These are phyloP conservation scores for Hydrangea macrophylla DNA, from an alignment of 148 eudicot genomes.

Conservation along the genomic window DNA sequence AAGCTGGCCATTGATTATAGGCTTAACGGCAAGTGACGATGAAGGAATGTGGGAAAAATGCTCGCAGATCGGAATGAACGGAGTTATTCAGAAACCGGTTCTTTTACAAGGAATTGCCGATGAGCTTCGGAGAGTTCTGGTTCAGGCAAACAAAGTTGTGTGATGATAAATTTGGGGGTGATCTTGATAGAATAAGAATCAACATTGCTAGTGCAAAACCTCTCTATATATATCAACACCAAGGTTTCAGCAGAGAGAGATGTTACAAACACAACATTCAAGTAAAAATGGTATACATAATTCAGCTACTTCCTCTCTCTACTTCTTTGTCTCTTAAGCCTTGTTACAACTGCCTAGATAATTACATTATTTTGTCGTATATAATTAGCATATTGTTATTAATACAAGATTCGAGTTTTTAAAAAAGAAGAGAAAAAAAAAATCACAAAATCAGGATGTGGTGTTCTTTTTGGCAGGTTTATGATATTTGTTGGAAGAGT, in stretches of 20 bases:
- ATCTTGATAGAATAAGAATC: neutral
- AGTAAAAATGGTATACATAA: conserved; percentile 24
- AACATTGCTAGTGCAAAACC: neutral
- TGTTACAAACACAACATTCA: conserved; percentile 10
- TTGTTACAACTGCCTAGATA: neutral
- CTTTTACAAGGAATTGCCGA: conserved; percentile 54
- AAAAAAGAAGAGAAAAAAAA: neutral
- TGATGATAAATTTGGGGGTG: neutral
- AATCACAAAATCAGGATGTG: too few species aligned
- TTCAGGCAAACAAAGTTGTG: conserved; percentile 24
- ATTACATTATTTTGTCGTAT: neutral
- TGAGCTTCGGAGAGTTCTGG: conserved; percentile 62
- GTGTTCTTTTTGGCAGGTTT: too few species aligned
- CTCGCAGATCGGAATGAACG: conserved; percentile 55
- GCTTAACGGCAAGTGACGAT: conserved; percentile 45
- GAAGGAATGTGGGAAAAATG: conserved; percentile 42
- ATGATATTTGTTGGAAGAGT: neutral
- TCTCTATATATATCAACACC: neutral
- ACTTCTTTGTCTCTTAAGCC: neutral
- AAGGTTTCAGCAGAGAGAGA: neutral
- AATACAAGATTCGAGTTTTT: neutral
- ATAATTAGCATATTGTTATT: neutral
- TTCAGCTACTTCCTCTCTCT: neutral
- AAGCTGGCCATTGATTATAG: conserved; percentile 70
- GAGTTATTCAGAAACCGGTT: conserved; percentile 66